A percentile compares a stretch with the other conserved stretches of the same genome.
Conservation (phyloP, 169 alveolate genomes). For the Plasmodium chabaudi region DNA sequence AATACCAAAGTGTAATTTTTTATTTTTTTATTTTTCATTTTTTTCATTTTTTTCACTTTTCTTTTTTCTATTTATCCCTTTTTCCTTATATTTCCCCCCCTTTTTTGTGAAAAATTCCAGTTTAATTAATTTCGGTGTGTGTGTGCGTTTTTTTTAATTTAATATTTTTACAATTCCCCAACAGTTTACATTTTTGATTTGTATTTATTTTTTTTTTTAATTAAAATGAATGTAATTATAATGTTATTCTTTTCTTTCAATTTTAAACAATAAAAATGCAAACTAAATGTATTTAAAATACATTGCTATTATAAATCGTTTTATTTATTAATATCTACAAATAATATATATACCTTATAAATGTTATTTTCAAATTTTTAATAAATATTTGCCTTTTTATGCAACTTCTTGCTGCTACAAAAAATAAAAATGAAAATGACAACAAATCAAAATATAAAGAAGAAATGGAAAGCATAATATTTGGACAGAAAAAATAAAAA, state of each 20-base stretch:
- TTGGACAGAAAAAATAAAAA: too few relatives aligned
- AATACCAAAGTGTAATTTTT: too few relatives aligned
- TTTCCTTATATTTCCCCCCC: background rate
- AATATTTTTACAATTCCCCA: conserved; percentile 2
- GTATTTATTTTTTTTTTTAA: background rate
- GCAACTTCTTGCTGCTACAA: too few relatives aligned
- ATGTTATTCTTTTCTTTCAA: background rate
- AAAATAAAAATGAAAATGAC: too few relatives aligned
- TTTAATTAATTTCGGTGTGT: conserved; percentile 3
- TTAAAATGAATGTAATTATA: background rate
- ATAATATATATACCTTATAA: too few relatives aligned
- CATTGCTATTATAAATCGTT: too few relatives aligned
- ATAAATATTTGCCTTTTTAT: too few relatives aligned
- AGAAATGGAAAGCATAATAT: too few relatives aligned
- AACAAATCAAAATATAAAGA: too few relatives aligned
- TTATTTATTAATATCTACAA: too few relatives aligned
- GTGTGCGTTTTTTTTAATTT: conserved; percentile 1
- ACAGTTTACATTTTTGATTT: background rate
- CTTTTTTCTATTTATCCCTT: background rate
- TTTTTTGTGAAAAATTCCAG: conserved; percentile 16
- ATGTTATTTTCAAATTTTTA: too few relatives aligned
- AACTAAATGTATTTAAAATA: too few relatives aligned
- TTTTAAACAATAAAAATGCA: background rate
- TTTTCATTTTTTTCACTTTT: conserved; percentile 4
- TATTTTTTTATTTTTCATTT: background rate